Percentiles rank a stretch among this genome's conserved stretches.
phyloP scores from a whole-genome alignment of 169 alveolate species.

The Plasmodium yoelii region DNA sequence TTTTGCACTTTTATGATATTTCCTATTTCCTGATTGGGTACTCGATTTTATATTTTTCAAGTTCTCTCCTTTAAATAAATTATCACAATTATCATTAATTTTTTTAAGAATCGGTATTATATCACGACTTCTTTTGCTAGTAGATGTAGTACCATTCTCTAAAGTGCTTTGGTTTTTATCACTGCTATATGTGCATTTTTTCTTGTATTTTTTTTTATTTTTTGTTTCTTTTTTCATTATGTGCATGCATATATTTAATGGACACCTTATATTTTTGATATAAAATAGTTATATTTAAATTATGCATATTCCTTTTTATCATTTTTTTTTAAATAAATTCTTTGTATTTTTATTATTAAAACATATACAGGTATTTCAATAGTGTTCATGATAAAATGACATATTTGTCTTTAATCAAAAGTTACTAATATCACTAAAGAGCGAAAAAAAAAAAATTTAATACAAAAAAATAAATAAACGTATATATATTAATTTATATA shows the following conservation, averaged over 20 bases:
- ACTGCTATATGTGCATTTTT: neutral
- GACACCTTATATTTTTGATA: neutral
- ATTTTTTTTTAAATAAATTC: neutral
- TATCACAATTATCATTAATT: constrained; percentile 23
- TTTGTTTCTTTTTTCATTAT: neutral
- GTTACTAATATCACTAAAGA: too few relatives aligned
- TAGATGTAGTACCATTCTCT: neutral
- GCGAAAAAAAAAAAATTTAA: too few relatives aligned
- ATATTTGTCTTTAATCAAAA: too few relatives aligned
- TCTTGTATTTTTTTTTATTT: neutral
- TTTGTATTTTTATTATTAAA: too few relatives aligned
- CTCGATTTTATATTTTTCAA: too few relatives aligned
- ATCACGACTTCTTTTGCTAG: neutral
- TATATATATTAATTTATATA: too few relatives aligned
- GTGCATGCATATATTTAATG: neutral
- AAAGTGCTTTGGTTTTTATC: neutral
- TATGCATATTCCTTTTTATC: neutral
- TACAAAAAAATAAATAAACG: too few relatives aligned
- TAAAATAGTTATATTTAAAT: neutral
- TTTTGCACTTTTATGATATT: too few relatives aligned
- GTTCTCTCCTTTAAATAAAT: neutral
- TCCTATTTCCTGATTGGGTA: too few relatives aligned
- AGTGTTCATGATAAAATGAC: too few relatives aligned
- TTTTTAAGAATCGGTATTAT: constrained; percentile 26
- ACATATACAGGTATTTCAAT: too few relatives aligned